Conservation (phyloP, 345 rosid species). For the Acer negundo region DNA sequence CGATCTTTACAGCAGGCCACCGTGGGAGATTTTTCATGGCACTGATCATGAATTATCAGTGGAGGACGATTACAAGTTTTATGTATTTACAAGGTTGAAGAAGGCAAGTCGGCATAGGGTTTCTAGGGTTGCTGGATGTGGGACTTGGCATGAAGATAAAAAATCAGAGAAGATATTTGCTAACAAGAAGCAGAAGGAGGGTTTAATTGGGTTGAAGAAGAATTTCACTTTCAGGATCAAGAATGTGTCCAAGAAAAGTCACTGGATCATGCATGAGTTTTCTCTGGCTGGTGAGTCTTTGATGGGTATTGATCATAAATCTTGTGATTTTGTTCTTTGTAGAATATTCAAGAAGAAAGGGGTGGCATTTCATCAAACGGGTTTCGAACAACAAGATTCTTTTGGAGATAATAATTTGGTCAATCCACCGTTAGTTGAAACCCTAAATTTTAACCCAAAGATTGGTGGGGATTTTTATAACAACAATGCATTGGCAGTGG, state of each 20-base stretch:
- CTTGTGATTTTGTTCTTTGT: background rate
- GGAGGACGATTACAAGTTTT: background rate
- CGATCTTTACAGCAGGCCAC: background rate
- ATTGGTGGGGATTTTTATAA: background rate
- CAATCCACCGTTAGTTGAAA: background rate
- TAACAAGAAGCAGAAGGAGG: background rate
- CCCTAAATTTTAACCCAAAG: background rate
- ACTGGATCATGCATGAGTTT: background rate
- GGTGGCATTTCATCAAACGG: background rate
- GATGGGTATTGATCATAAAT: background rate
- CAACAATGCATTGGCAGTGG: background rate
- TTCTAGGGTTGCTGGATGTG: background rate
- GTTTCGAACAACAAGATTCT: background rate
- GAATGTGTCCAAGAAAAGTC: background rate
- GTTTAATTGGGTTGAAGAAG: background rate
- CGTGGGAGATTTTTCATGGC: background rate
- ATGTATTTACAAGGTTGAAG: background rate
- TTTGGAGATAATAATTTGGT: background rate
- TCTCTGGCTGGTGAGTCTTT: background rate
- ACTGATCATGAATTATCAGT: background rate
- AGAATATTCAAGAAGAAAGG: background rate
- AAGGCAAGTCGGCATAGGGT: background rate
- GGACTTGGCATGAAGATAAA: background rate
- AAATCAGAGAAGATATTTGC: background rate
- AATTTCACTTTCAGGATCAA: background rate